Percentiles rank a stretch among this genome's conserved stretches.
phyloP scores from a whole-genome alignment of 129 eudicot genomes.

The Tanacetum coccineum region DNA sequence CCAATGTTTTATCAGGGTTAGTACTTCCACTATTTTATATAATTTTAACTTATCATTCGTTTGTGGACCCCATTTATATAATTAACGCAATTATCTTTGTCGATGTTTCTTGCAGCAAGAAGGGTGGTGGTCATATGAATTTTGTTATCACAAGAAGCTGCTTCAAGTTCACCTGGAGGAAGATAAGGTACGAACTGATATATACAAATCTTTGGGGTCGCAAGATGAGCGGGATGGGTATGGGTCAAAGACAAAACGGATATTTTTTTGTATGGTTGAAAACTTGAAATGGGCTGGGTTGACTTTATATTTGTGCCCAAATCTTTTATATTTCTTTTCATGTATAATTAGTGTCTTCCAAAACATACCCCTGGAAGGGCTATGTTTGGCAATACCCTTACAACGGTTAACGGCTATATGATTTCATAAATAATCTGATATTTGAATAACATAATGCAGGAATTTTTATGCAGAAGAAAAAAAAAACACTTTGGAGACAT shows the following conservation, averaged over 20 bases:
- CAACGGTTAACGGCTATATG: too few relatives aligned
- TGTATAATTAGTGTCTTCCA: background rate
- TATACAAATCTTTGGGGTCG: background rate
- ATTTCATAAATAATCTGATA: too few relatives aligned
- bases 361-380: too few relatives aligned
- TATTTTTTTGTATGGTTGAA: background rate
- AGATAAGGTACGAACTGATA: constrained; percentile 45
- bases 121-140: constrained; percentile 97
- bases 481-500: too few relatives aligned
- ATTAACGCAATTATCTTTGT: background rate
- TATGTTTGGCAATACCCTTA: too few relatives aligned
- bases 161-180: constrained; percentile 88
- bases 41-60: background rate
- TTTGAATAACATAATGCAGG: background rate
- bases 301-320: background rate
- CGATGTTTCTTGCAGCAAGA: constrained; percentile 67
- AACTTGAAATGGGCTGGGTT: background rate
- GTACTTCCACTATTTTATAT: constrained; percentile 5
- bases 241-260: background rate
- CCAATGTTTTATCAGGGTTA: constrained; percentile 74
- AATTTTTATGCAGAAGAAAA: too few relatives aligned
- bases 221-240: background rate
- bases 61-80: background rate
- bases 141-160: constrained; percentile 64
- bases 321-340: background rate